Evolutionary conservation across 495 filamentous ascomycete species (phyloP).

Genomic region (Friedmanniomyces simplex): DNA sequence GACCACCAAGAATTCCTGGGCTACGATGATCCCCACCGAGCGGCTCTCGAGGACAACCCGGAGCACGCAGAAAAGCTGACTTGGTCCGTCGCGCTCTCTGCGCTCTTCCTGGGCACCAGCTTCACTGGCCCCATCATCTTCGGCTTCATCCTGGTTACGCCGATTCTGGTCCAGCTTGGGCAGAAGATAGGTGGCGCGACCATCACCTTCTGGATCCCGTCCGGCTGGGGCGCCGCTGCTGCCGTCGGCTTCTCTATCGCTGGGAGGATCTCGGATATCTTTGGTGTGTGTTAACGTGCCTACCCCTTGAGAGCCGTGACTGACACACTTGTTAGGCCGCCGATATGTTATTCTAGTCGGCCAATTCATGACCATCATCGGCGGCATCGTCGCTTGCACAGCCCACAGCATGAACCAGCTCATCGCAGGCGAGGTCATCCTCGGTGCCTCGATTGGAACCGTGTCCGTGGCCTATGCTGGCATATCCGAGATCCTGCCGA

Average conservation of each 20-base stretch:
- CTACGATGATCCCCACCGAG: constrained; percentile 22
- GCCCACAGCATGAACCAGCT: constrained; percentile 18
- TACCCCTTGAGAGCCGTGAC: not conserved
- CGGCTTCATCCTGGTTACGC: constrained; percentile 22
- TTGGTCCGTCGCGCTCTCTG: constrained; percentile 25
- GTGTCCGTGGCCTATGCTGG: constrained; percentile 14
- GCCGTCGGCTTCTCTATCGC: constrained; percentile 16
- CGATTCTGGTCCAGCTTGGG: constrained; percentile 23
- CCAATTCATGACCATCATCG: constrained; percentile 7
- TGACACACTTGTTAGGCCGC: not conserved
- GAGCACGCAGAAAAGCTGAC: constrained; percentile 22
- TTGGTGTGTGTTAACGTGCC: not conserved
- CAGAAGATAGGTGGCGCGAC: constrained; percentile 17
- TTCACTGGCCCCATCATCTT: constrained; percentile 19
- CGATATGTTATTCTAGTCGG: constrained; percentile 13
- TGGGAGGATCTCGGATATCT: constrained; percentile 10
- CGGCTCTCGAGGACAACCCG: constrained; percentile 25
- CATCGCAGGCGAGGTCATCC: constrained; percentile 16
- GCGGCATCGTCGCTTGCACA: constrained; percentile 18
- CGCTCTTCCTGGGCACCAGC: constrained; percentile 22
- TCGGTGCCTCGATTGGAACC: constrained; percentile 14
- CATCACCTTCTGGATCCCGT: constrained; percentile 19
- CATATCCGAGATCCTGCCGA: constrained; percentile 19
- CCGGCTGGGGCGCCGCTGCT: constrained; percentile 22
- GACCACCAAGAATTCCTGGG: constrained; percentile 15